Base-by-base conservation (phyloP, 257 asterid species). In the Lycium barbarum region DNA sequence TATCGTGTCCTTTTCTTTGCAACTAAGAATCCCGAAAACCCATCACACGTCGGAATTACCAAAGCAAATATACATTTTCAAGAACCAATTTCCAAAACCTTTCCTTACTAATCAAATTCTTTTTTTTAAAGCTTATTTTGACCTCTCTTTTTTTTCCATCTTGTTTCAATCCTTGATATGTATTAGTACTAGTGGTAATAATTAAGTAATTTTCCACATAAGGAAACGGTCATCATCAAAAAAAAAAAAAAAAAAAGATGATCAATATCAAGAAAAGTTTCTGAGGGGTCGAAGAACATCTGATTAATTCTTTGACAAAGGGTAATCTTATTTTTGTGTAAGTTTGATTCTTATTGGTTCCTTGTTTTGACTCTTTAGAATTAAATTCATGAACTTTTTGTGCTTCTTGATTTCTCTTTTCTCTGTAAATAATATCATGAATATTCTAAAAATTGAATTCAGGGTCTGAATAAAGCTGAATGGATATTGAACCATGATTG, bases 81-180 rank as follows among this genome's bases (percentile, higher is more conserved):
- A 61, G 1, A 45, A 81, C 43, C 49, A 81, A 81, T 80, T 65
- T 65, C 85, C 33, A n/a, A 83, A 85, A 65, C 86, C 87, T 85
- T 80, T 83, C 84, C 47, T 38, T 74, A 22, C 49, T 74, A 71
- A 40, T 3, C 3, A 35, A 68, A 68, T 62, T 20, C 54, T 13
- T 66, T 49, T 87, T 62, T 63, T 38, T 26, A 26, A 63, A 14
- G 87, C 81, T 76, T 85, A 74, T 35, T 84, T 53, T 67, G 26
- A 86, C 22, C n/a, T 54, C 22, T 74, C 83, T n/a, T 81, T 70
- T 70, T 12, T 33, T 49, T 17, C 78, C 47, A 67, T 58, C 35
- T 80, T 62, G 2, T 20, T 62, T 55, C n/a, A 55, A 84, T 38
- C 43, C 38, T 58, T 26, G 22, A 71, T 38, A 22, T 26, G 45